phyloP scores from a whole-genome alignment of 1,139 yeast genomes.

The Pichia cactophila region DNA sequence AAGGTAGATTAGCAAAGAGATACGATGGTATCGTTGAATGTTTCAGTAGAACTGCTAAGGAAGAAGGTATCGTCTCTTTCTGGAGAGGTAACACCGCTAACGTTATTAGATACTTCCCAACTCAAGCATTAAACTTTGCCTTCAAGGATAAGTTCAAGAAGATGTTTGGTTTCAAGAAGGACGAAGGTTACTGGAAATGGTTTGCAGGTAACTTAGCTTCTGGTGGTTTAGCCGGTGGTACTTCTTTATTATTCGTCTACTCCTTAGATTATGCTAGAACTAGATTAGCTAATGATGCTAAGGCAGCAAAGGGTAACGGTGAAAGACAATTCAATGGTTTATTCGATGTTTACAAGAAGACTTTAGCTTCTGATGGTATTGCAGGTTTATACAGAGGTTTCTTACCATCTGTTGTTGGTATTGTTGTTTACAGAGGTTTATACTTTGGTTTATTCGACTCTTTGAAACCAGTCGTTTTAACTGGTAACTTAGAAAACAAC shows the following conservation, averaged over 20 bases:
- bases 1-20: conserved; percentile 61
- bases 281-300: conserved; percentile 78
- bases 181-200: conserved; percentile 61
- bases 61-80: conserved; percentile 64
- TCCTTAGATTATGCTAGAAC: conserved; percentile 80
- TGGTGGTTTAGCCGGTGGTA: conserved; percentile 80
- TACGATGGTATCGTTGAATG: conserved; percentile 67
- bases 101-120: conserved; percentile 80
- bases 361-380: conserved; percentile 67
- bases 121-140: conserved; percentile 79
- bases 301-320: conserved; percentile 55
- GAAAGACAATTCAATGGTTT: conserved; percentile 78
- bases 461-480: conserved; percentile 65
- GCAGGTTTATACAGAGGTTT: conserved; percentile 81
- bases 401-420: conserved; percentile 76
- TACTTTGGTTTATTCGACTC: conserved; percentile 80
- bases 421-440: conserved; percentile 76
- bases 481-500: conserved; percentile 63
- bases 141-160: conserved; percentile 79
- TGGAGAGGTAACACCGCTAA: conserved; percentile 87
- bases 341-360: conserved; percentile 70
- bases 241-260: conserved; percentile 68
- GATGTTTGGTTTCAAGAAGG: conserved; percentile 69
- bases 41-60: conserved; percentile 65
- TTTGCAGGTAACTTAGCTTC: conserved; percentile 76